Evolutionary conservation across 176 grass and related monocot genomes (phyloP).

Genomic region (Cenchrus purpureus): DNA sequence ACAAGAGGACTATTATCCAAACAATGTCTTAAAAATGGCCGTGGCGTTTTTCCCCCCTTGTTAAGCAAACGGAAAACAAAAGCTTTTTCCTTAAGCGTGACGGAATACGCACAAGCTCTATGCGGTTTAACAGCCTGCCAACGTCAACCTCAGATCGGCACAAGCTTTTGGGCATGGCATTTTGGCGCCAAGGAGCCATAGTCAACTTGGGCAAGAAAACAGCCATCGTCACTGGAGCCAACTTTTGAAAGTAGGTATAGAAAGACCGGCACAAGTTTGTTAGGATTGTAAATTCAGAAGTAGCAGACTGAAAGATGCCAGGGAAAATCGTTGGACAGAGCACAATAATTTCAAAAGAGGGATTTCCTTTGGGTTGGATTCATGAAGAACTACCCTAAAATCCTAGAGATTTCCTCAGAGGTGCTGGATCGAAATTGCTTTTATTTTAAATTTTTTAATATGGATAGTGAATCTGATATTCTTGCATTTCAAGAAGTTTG

Average conservation of each 20-base stretch:
- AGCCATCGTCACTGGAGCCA: neutral
- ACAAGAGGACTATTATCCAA: no score
- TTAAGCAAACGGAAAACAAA: neutral
- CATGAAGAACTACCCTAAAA: neutral
- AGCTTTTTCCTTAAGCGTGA: neutral
- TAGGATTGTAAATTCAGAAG: neutral
- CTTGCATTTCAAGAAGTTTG: neutral
- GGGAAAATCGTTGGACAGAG: neutral
- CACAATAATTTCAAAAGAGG: neutral
- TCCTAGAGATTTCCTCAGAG: neutral
- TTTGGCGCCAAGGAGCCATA: neutral
- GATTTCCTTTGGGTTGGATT: neutral
- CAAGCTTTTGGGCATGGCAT: constrained; percentile 1
- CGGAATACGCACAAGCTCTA: neutral
- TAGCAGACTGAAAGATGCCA: neutral
- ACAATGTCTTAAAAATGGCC: no score
- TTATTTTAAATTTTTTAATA: no score
- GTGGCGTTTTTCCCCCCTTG: no score
- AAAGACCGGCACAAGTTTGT: neutral
- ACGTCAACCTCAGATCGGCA: neutral
- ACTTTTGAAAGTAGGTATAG: neutral
- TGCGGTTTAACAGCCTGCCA: neutral
- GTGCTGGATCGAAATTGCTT: neutral
- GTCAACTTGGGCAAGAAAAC: neutral
- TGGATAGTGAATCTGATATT: neutral